These are phyloP conservation scores for Candida ovalis DNA, from an alignment of 805 yeast genomes.

Conservation along the genomic window DNA sequence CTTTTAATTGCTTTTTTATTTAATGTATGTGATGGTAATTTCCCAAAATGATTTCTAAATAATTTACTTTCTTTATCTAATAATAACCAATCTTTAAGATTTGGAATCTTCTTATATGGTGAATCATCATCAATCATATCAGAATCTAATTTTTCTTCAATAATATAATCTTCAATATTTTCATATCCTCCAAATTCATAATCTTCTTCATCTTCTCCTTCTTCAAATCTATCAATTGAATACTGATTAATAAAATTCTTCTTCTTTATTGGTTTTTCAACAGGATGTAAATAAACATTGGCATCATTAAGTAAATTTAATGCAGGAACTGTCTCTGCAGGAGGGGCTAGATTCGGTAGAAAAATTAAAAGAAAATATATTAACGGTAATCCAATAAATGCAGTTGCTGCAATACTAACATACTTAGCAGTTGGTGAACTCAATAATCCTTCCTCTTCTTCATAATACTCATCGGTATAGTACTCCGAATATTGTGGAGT, in stretches of 20 bases:
- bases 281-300: conserved; percentile 29
- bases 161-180: conserved; percentile 15
- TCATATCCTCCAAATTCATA: not conserved
- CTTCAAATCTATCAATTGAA: not conserved
- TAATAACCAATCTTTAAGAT: conserved; percentile 18
- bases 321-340: conserved; percentile 25
- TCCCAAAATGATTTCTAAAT: conserved; percentile 21
- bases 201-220: conserved; percentile 1
- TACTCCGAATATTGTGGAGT: not conserved
- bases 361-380: conserved; percentile 25
- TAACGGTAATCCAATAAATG: conserved; percentile 19
- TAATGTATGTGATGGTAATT: conserved; percentile 6
- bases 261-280: conserved; percentile 15
- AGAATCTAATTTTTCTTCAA: conserved; percentile 6
- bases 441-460: conserved; percentile 9
- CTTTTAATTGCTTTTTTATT: conserved; percentile 35
- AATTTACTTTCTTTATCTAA: conserved; percentile 13
- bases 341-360: conserved; percentile 33
- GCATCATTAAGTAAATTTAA: conserved; percentile 21
- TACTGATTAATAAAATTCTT: not conserved
- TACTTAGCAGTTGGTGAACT: not conserved
- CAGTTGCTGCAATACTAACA: not conserved
- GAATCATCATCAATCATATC: conserved; percentile 16
- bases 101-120: conserved; percentile 27
- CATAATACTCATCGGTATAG: conserved; percentile 5